Conservation (phyloP, 1,284 basidiomycete species). For the Wallemia ichthyophaga region DNA sequence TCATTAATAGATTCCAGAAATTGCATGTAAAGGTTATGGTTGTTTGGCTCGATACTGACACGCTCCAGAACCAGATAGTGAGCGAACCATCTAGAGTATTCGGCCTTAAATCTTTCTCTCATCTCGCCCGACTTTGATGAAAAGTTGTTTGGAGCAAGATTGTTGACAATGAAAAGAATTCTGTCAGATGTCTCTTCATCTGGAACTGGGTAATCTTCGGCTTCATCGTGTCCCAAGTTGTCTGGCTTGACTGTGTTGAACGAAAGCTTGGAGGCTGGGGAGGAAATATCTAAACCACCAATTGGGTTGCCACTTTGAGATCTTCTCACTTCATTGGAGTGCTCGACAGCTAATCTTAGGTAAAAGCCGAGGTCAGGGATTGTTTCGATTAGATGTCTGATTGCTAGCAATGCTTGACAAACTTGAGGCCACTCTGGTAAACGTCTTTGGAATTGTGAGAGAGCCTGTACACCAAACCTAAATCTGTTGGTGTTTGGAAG, state of each 20-base stretch:
- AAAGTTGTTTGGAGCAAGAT: constrained; percentile 79
- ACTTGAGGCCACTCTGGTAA: constrained; percentile 80
- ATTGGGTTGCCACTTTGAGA: not conserved
- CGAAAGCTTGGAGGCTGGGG: constrained; percentile 17
- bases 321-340: not conserved
- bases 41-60: constrained; percentile 86
- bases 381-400: constrained; percentile 58
- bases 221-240: constrained; percentile 16
- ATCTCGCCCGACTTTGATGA: constrained; percentile 61
- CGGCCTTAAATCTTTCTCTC: constrained; percentile 43
- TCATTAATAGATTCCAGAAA: constrained; percentile 58
- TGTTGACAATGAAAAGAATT: constrained; percentile 94
- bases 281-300: not conserved
- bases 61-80: constrained; percentile 90
- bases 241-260: constrained; percentile 48
- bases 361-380: constrained; percentile 43
- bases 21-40: constrained; percentile 77
- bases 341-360: not conserved
- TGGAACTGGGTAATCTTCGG: constrained; percentile 31
- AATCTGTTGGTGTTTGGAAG: constrained; percentile 62
- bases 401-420: constrained; percentile 60
- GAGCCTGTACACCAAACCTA: constrained; percentile 78
- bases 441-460: constrained; percentile 59
- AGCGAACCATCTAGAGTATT: constrained; percentile 79
- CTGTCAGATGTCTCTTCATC: constrained; percentile 70